These are phyloP conservation scores for Dactylonectria estremocensis DNA, from an alignment of 2,329 filamentous ascomycete species.

Conservation along the genomic window DNA sequence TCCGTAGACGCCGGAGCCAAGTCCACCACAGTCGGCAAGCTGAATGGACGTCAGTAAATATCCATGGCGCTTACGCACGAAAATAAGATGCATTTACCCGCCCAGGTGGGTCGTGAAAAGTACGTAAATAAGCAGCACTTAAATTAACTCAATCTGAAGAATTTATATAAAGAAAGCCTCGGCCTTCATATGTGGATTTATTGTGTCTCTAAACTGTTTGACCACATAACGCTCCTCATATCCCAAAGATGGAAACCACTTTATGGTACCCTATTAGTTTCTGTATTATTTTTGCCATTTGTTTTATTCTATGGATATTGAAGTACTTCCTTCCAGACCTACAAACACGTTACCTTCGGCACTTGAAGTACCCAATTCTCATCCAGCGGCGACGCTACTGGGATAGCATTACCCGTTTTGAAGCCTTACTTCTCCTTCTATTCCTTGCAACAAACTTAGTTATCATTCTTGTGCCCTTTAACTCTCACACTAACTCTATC, in stretches of 20 bases:
- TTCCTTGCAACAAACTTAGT: neutral
- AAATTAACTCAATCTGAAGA: too few species aligned
- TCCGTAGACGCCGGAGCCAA: too few species aligned
- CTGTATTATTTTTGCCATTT: neutral
- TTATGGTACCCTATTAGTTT: neutral
- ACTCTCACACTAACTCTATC: neutral
- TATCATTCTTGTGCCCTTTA: neutral
- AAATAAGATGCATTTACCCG: too few species aligned
- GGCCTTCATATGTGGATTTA: too few species aligned
- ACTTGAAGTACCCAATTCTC: neutral
- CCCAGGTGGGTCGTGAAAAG: too few species aligned
- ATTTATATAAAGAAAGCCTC: too few species aligned
- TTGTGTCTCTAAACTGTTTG: too few species aligned
- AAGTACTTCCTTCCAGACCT: neutral
- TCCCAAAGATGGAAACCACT: neutral
- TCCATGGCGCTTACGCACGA: too few species aligned
- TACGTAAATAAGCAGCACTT: too few species aligned
- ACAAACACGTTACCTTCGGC: neutral
- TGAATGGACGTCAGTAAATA: too few species aligned
- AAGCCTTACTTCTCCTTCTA: neutral
- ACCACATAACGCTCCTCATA: too few species aligned
- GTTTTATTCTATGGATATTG: neutral
- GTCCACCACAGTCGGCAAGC: too few species aligned
- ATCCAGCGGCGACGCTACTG: neutral
- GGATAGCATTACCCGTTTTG: neutral